Evolutionary conservation across 495 filamentous ascomycete genomes (phyloP).

Genomic region (Penicillium cosmopolitanum): DNA sequence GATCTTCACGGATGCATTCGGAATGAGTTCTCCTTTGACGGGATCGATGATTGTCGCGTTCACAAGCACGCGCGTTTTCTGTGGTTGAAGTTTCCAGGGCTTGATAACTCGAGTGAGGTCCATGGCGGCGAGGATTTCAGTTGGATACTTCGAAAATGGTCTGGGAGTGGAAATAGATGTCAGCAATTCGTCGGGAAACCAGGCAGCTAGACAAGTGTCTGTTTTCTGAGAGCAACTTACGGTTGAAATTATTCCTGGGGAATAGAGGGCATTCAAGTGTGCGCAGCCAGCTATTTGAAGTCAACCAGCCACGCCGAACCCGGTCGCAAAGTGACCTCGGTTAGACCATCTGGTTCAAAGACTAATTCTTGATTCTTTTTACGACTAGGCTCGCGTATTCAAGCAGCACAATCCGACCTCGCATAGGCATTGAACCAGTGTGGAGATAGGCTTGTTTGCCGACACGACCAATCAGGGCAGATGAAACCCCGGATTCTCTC

Average conservation of each 20-base stretch:
- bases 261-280: neutral
- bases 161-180: neutral
- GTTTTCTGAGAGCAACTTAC: neutral
- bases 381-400: neutral
- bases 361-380: neutral
- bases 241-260: neutral
- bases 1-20: conserved; percentile 29
- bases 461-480: conserved; percentile 7
- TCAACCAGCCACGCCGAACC: neutral
- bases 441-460: conserved; percentile 7
- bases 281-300: neutral
- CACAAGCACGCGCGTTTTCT: conserved; percentile 26
- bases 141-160: too few species aligned
- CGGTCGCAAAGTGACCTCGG: neutral
- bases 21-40: conserved; percentile 27
- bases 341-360: neutral
- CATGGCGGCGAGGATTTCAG: conserved; percentile 11
- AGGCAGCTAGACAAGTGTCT: too few species aligned
- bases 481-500: neutral
- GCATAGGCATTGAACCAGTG: neutral
- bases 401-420: neutral
- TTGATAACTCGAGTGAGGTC: conserved; percentile 29
- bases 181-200: neutral
- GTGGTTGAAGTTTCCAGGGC: conserved; percentile 36
- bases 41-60: conserved; percentile 40